phyloP scores from a whole-genome alignment of 2,329 filamentous ascomycete genomes.

The Talaromyces sp. region DNA sequence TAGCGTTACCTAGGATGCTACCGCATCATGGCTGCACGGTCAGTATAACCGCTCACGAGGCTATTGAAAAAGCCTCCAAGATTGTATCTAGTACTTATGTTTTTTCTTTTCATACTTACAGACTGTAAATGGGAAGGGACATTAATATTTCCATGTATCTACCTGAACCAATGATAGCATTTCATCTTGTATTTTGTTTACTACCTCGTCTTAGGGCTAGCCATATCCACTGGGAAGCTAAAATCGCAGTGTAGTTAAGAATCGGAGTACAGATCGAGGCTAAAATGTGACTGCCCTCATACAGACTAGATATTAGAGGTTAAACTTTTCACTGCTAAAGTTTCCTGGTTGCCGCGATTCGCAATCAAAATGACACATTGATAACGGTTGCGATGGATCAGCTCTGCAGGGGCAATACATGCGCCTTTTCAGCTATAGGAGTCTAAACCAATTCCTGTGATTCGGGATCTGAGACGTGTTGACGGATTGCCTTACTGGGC shows the following conservation, averaged over 20 bases:
- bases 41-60: conserved; percentile 70
- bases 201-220: not conserved
- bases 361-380: not conserved
- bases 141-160: not conserved
- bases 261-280: not conserved
- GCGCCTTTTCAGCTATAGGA: too few relatives aligned
- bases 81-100: not conserved
- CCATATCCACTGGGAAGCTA: not conserved
- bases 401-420: not conserved
- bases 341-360: not conserved
- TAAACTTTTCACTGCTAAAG: not conserved
- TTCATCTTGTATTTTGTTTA: not conserved
- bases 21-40: not conserved
- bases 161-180: not conserved
- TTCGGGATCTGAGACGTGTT: too few relatives aligned
- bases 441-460: too few relatives aligned
- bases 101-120: not conserved
- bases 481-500: too few relatives aligned
- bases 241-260: not conserved
- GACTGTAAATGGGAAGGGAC: not conserved
- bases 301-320: not conserved
- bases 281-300: not conserved
- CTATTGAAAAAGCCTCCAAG: conserved; percentile 64
- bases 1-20: not conserved
- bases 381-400: not conserved